Evolutionary conservation across 2,329 filamentous ascomycete genomes (phyloP).

Genomic region (Elsinoe arachidis): DNA sequence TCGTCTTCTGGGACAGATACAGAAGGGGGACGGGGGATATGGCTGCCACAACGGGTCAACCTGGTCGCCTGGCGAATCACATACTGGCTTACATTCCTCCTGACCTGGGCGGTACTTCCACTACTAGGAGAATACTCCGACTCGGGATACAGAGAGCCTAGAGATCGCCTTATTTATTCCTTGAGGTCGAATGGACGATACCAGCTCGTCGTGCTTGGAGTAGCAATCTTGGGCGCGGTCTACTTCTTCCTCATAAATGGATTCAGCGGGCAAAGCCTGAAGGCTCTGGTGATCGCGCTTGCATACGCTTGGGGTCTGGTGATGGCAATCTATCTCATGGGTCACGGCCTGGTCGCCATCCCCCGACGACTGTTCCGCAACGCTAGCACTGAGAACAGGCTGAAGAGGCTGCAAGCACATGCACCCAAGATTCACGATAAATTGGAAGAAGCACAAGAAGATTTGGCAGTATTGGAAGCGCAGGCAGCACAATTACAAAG

Average conservation of each 20-base stretch:
- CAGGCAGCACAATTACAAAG: conserved; percentile 72
- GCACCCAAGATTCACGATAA: conserved; percentile 80
- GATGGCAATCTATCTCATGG: conserved; percentile 94
- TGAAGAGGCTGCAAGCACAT: conserved; percentile 66
- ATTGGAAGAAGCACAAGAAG: conserved; percentile 72
- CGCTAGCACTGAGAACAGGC: conserved; percentile 63
- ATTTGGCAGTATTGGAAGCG: conserved; percentile 69
- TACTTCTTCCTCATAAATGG: conserved; percentile 78
- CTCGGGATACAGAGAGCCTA: conserved; percentile 81
- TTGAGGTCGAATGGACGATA: conserved; percentile 82
- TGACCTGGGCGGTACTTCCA: conserved; percentile 93
- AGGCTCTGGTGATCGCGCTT: conserved; percentile 81
- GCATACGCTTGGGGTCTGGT: conserved; percentile 90
- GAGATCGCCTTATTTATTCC: conserved; percentile 72
- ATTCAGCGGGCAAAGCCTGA: conserved; percentile 53
- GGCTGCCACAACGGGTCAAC: conserved; percentile 69
- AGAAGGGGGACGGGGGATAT: conserved; percentile 64
- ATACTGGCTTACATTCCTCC: conserved; percentile 92
- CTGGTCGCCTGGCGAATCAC: conserved; percentile 88
- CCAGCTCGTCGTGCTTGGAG: conserved; percentile 68
- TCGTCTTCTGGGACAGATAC: conserved; percentile 70
- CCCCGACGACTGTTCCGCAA: conserved; percentile 73
- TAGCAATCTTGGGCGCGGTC: conserved; percentile 61
- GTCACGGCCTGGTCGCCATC: conserved; percentile 87
- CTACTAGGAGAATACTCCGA: conserved; percentile 92